Conservation (phyloP, 1,139 yeast genomes). For the Arxiozyma heterogenica region DNA sequence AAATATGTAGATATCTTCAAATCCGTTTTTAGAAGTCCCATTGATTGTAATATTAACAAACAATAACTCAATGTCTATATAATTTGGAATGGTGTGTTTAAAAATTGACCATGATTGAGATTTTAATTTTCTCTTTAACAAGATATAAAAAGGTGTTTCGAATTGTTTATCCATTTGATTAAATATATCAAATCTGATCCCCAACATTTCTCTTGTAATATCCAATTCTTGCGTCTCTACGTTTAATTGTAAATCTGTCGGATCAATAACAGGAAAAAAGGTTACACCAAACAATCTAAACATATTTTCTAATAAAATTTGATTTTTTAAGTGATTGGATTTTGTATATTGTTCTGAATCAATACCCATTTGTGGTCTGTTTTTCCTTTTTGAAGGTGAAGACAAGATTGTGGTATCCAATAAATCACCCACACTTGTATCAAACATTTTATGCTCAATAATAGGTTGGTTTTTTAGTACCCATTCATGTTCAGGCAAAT, state of each 20-base stretch:
- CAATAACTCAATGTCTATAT: conserved; percentile 26
- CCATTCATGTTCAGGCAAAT: conserved; percentile 18
- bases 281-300: conserved; percentile 40
- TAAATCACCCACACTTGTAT: conserved; percentile 27
- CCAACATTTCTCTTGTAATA: conserved; percentile 28
- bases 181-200: conserved; percentile 39
- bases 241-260: conserved; percentile 20
- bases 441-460: conserved; percentile 32
- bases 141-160: conserved; percentile 36
- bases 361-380: neutral
- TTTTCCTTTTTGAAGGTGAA: conserved; percentile 20
- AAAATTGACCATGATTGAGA: conserved; percentile 32
- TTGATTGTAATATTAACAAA: conserved; percentile 13
- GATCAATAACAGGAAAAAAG: conserved; percentile 38
- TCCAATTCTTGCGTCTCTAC: conserved; percentile 11
- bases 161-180: conserved; percentile 26
- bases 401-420: conserved; percentile 21
- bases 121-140: conserved; percentile 31
- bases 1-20: conserved; percentile 21
- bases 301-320: conserved; percentile 34
- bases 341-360: neutral
- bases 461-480: conserved; percentile 17
- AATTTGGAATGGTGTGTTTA: conserved; percentile 39
- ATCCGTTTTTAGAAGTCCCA: conserved; percentile 9
- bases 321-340: conserved; percentile 9